These are phyloP conservation scores for Otatea glauca DNA, from an alignment of 176 grass and related monocot species.

Conservation along the genomic window DNA sequence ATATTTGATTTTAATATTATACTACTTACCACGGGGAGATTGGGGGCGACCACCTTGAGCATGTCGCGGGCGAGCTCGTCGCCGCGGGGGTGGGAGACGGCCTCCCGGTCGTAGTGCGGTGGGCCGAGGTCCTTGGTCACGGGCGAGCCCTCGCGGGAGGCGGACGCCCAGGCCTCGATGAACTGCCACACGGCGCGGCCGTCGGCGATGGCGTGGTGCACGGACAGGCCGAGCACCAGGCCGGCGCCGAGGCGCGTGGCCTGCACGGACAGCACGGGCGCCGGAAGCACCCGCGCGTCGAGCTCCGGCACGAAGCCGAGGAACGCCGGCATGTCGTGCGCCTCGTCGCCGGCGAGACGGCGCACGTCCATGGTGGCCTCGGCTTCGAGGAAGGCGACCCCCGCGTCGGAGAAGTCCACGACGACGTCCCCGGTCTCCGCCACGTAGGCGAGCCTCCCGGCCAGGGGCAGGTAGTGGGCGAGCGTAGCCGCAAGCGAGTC, in stretches of 20 bases:
- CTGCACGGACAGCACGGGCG: slow-evolving; percentile 54
- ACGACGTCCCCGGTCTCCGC: slow-evolving; percentile 20
- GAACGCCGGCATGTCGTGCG: slow-evolving; percentile 50
- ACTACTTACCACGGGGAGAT: slow-evolving; percentile 37
- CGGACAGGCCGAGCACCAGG: slow-evolving; percentile 44
- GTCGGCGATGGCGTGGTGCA: slow-evolving; percentile 56
- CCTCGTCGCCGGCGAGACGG: slow-evolving; percentile 42
- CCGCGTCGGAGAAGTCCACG: slow-evolving; percentile 25
- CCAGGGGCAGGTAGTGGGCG: slow-evolving; percentile 20
- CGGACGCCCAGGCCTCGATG: slow-evolving; percentile 42
- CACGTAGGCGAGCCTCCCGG: slow-evolving; percentile 21
- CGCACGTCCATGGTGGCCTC: slow-evolving; percentile 14
- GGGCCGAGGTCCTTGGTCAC: background rate
- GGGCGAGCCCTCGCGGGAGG: slow-evolving; percentile 19
- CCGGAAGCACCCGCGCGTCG: slow-evolving; percentile 6
- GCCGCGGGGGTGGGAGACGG: background rate
- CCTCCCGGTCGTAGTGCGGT: slow-evolving; percentile 37
- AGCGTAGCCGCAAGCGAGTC: slow-evolving; percentile 21
- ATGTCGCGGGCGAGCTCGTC: slow-evolving; percentile 28
- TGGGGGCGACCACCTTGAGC: slow-evolving; percentile 43
- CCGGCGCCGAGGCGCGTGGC: slow-evolving; percentile 30
- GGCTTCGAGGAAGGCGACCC: slow-evolving; percentile 39
- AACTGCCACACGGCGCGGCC: slow-evolving; percentile 50
- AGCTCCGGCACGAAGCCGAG: slow-evolving; percentile 26
- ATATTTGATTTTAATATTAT: background rate